phyloP scores from a whole-genome alignment of 2,329 filamentous ascomycete genomes.

The Trichoderma atrobrunneum region DNA sequence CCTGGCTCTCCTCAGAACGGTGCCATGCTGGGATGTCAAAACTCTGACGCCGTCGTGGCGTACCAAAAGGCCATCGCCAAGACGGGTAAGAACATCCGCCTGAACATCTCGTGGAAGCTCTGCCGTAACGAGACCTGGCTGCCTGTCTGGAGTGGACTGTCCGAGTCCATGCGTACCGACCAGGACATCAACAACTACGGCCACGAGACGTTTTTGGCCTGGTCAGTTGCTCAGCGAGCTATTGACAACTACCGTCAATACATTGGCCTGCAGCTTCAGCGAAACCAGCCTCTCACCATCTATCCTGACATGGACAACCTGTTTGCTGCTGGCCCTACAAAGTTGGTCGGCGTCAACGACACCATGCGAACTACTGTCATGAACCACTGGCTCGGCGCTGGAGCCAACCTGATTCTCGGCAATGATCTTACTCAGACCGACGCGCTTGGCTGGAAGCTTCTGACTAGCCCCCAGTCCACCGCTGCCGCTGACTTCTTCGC shows the following conservation, averaged over 20 bases:
- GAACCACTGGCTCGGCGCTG: conserved; percentile 15
- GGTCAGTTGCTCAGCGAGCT: conserved; percentile 18
- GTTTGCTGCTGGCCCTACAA: conserved; percentile 6
- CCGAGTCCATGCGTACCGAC: conserved; percentile 19
- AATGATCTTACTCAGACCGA: conserved; percentile 10
- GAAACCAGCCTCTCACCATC: conserved; percentile 7
- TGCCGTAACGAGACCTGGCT: conserved; percentile 21
- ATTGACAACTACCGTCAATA: conserved; percentile 21
- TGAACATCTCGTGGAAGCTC: conserved; percentile 20
- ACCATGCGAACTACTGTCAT: conserved; percentile 2
- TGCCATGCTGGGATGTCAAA: conserved; percentile 17
- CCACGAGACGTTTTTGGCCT: conserved; percentile 15
- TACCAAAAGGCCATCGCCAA: conserved; percentile 19
- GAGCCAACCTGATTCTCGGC: conserved; percentile 12
- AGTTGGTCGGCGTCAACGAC: conserved; percentile 9
- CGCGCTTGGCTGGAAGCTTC: conserved; percentile 11
- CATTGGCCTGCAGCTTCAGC: conserved; percentile 19
- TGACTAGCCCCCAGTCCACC: conserved; percentile 7
- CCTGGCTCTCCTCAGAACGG: conserved; percentile 18
- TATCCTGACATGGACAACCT: conserved; percentile 16
- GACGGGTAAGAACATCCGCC: conserved; percentile 13
- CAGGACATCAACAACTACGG: conserved; percentile 20
- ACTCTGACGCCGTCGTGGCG: conserved; percentile 9
- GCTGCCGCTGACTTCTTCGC: conserved; percentile 19
- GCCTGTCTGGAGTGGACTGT: conserved; percentile 16